These are phyloP conservation scores for Haplographium delicatum DNA, from an alignment of 495 filamentous ascomycete genomes.

Conservation along the genomic window DNA sequence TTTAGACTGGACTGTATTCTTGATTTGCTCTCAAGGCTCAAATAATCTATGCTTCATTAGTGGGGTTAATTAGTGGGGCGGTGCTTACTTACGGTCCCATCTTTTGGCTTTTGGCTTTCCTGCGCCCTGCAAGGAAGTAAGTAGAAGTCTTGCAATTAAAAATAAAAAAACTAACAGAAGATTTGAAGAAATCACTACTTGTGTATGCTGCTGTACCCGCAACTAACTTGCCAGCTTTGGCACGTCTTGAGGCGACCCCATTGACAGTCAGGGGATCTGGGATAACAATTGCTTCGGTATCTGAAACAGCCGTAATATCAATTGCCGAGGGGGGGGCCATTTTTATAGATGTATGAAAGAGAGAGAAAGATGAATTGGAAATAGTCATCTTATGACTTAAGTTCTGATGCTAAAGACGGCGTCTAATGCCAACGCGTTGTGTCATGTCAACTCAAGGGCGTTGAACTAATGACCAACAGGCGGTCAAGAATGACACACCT, in stretches of 20 bases:
- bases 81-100: constrained; percentile 68
- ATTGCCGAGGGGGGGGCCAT: constrained; percentile 26
- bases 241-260: constrained; percentile 61
- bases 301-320: constrained; percentile 17
- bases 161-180: constrained; percentile 40
- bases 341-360: constrained; percentile 6
- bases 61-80: constrained; percentile 26
- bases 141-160: neutral
- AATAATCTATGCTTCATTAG: constrained; percentile 37
- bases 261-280: constrained; percentile 65
- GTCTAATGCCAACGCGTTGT: neutral
- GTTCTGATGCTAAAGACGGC: neutral
- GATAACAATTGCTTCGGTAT: constrained; percentile 22
- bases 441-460: constrained; percentile 1
- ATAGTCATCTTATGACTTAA: neutral
- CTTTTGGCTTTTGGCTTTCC: constrained; percentile 75
- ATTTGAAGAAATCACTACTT: constrained; percentile 82
- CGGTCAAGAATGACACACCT: constrained; percentile 1
- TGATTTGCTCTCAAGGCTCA: constrained; percentile 51
- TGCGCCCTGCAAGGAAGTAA: constrained; percentile 26
- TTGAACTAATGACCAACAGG: neutral
- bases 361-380: neutral
- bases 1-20: constrained; percentile 68
- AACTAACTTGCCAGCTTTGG: constrained; percentile 59
- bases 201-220: constrained; percentile 73